These are phyloP conservation scores for Coccomyxa sp. DNA, from an alignment of 139 green algal genomes.

Conservation along the genomic window DNA sequence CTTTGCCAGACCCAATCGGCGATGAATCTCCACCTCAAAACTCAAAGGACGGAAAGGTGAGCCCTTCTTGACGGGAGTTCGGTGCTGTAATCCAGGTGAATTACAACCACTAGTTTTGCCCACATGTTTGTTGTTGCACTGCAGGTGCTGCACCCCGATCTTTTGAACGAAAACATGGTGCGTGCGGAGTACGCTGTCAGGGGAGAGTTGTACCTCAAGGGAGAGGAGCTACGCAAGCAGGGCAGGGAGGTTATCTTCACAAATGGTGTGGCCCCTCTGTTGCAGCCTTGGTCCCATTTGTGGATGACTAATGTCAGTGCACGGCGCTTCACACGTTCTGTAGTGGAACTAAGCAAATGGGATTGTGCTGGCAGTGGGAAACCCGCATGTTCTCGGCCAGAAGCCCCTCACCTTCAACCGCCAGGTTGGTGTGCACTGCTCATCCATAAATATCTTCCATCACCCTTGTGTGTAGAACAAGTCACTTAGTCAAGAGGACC, in stretches of 20 bases:
- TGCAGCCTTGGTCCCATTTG: background rate
- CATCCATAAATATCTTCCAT: background rate
- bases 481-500: background rate
- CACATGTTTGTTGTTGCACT: background rate
- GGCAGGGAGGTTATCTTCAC: slow-evolving; percentile 94
- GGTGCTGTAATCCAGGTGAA: background rate
- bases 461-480: background rate
- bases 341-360: background rate
- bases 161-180: slow-evolving; percentile 76
- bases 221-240: slow-evolving; percentile 69
- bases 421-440: slow-evolving; percentile 49
- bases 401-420: slow-evolving; percentile 92
- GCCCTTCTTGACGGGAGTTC: background rate
- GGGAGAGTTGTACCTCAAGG: slow-evolving; percentile 88
- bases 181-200: slow-evolving; percentile 83
- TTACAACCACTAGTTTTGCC: background rate
- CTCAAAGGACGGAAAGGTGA: slow-evolving; percentile 1
- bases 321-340: background rate
- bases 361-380: slow-evolving; percentile 33
- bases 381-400: slow-evolving; percentile 81
- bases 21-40: background rate
- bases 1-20: background rate
- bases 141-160: slow-evolving; percentile 72
- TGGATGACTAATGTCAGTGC: background rate
- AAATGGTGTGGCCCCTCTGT: slow-evolving; percentile 58